A percentile compares a stretch with the other conserved stretches of the same genome.
These are phyloP conservation scores for Xerocomus spinulosus DNA, from an alignment of 768 basidiomycete species.

Conservation along the genomic window DNA sequence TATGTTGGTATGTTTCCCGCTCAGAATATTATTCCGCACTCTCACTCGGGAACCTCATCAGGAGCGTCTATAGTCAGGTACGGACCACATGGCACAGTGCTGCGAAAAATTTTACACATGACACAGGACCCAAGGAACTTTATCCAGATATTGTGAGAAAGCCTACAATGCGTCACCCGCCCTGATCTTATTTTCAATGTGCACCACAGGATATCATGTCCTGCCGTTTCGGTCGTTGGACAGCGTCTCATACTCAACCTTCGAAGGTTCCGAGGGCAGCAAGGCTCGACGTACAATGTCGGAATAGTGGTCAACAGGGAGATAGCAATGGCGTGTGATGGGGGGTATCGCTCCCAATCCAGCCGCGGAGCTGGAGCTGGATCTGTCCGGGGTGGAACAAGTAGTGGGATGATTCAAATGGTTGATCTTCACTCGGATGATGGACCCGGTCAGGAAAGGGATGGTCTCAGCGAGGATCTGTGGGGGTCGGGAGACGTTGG, in stretches of 20 bases:
- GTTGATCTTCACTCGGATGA: neutral
- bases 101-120: no score
- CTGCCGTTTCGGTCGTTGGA: constrained; percentile 3
- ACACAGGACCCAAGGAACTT: constrained; percentile 3
- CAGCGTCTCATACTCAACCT: constrained; percentile 19
- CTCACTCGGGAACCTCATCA: neutral
- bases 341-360: neutral
- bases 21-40: no score
- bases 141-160: neutral
- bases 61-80: constrained; percentile 11
- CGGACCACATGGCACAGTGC: neutral
- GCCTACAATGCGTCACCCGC: neutral
- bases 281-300: neutral
- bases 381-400: neutral
- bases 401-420: neutral
- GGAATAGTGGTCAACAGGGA: neutral
- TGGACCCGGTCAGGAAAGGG: neutral
- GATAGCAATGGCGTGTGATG: neutral
- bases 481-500: no score
- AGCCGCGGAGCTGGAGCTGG: neutral
- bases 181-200: neutral
- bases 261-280: constrained; percentile 4
- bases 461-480: no score
- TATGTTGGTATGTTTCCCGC: constrained; percentile 18
- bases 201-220: neutral